phyloP scores from a whole-genome alignment of 805 yeast genomes.

The Metschnikowia noctiluminum region DNA sequence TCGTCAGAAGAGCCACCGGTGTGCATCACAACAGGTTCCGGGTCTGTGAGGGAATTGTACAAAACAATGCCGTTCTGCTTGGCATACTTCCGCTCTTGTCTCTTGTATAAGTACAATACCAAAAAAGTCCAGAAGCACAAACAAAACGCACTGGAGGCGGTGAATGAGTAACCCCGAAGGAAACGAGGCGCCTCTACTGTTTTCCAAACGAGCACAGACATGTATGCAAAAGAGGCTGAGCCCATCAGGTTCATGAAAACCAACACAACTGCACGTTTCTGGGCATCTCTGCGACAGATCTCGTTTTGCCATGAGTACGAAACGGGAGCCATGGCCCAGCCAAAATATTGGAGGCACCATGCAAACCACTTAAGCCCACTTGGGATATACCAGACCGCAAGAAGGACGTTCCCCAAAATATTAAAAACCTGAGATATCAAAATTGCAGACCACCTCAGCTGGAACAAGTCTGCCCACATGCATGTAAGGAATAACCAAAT shows the following conservation, averaged over 20 bases:
- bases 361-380: slow-evolving; percentile 62
- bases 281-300: slow-evolving; percentile 55
- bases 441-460: slow-evolving; percentile 49
- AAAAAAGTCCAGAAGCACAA: slow-evolving; percentile 49
- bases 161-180: slow-evolving; percentile 50
- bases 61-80: slow-evolving; percentile 36
- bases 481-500: slow-evolving; percentile 37
- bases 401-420: slow-evolving; percentile 48
- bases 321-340: slow-evolving; percentile 63
- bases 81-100: slow-evolving; percentile 31
- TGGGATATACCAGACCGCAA: slow-evolving; percentile 59
- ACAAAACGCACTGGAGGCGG: slow-evolving; percentile 44
- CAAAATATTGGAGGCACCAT: slow-evolving; percentile 54
- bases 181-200: slow-evolving; percentile 58
- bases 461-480: slow-evolving; percentile 35
- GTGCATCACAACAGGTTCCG: slow-evolving; percentile 17
- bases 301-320: slow-evolving; percentile 57
- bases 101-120: slow-evolving; percentile 47
- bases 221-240: slow-evolving; percentile 53
- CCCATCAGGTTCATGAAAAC: slow-evolving; percentile 52
- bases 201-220: slow-evolving; percentile 46
- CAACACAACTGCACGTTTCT: slow-evolving; percentile 54
- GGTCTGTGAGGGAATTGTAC: slow-evolving; percentile 22
- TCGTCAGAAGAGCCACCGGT: background rate
- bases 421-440: slow-evolving; percentile 53